phyloP scores from a whole-genome alignment of 1,284 basidiomycete species.

The Amylostereum chailletii region DNA sequence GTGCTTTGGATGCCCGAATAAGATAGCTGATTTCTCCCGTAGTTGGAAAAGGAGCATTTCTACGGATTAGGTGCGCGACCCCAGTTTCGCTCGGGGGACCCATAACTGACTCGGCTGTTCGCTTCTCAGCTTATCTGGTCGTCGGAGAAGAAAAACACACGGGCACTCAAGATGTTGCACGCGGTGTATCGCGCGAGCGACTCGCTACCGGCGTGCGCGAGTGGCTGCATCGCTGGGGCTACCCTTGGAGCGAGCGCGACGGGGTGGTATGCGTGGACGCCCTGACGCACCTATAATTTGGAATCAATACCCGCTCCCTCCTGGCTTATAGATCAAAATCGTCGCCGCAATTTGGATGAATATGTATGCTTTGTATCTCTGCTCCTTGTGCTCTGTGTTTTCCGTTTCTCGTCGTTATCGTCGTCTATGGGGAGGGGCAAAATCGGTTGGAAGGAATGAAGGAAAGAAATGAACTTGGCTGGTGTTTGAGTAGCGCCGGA shows the following conservation, averaged over 20 bases:
- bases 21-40: constrained; percentile 10
- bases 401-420: no score
- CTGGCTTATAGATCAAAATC: no score
- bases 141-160: constrained; percentile 97
- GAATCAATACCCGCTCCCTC: no score
- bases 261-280: constrained; percentile 86
- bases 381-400: no score
- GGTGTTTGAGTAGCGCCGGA: no score
- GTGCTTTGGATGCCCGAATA: constrained; percentile 2
- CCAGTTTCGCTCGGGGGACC: not conserved
- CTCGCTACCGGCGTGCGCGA: constrained; percentile 81
- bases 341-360: no score
- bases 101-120: constrained; percentile 10
- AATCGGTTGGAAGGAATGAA: no score
- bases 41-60: constrained; percentile 83
- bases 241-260: constrained; percentile 91
- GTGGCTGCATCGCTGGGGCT: constrained; percentile 88
- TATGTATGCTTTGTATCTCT: no score
- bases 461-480: no score
- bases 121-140: constrained; percentile 67
- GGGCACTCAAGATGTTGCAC: constrained; percentile 73
- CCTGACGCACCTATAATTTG: constrained; percentile 48
- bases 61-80: constrained; percentile 64
- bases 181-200: constrained; percentile 76
- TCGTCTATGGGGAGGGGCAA: no score